Conservation (phyloP, 352 stramenopile genomes). For the Phytophthora sp. region DNA sequence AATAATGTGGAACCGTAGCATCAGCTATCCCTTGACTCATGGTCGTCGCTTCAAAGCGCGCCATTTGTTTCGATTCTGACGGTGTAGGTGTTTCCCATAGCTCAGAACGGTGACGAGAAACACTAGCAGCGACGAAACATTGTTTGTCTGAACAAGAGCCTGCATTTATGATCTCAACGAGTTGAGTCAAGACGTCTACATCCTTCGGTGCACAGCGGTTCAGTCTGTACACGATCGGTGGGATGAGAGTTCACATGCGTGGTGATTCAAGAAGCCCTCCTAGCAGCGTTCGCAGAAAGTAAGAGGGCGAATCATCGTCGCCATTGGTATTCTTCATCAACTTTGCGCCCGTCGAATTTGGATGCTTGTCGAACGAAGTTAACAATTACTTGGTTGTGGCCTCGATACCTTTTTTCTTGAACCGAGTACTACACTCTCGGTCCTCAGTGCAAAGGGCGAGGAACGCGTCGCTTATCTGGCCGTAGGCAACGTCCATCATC, state of each 20-base stretch:
- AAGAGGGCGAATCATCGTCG: slow-evolving; percentile 13
- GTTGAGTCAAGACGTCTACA: slow-evolving; percentile 10
- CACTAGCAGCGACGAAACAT: slow-evolving; percentile 39
- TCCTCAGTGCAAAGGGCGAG: slow-evolving; percentile 22
- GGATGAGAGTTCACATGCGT: slow-evolving; percentile 32
- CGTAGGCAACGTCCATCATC: slow-evolving; percentile 31
- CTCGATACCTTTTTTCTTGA: slow-evolving; percentile 11
- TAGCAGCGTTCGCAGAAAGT: slow-evolving; percentile 18
- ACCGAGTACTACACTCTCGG: slow-evolving; percentile 15
- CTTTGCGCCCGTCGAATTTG: slow-evolving; percentile 15
- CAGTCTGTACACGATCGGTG: slow-evolving; percentile 34
- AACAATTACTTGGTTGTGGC: not conserved
- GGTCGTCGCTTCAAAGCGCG: slow-evolving; percentile 10
- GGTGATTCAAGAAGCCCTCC: slow-evolving; percentile 28
- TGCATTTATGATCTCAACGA: slow-evolving; percentile 1
- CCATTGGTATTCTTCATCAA: not conserved
- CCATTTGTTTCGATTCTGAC: not conserved
- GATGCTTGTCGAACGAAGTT: slow-evolving; percentile 16
- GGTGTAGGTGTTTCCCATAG: slow-evolving; percentile 40
- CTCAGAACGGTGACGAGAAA: slow-evolving; percentile 41
- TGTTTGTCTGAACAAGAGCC: too few species aligned
- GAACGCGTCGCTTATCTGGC: slow-evolving; percentile 27
- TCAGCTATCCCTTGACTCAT: slow-evolving; percentile 10
- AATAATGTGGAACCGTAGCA: slow-evolving; percentile 38
- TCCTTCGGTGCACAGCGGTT: slow-evolving; percentile 34